A percentile compares a stretch with the other conserved stretches of the same genome.
Evolutionary conservation across 2,329 filamentous ascomycete genomes (phyloP).

Genomic region (Grosmannia clavigera): DNA sequence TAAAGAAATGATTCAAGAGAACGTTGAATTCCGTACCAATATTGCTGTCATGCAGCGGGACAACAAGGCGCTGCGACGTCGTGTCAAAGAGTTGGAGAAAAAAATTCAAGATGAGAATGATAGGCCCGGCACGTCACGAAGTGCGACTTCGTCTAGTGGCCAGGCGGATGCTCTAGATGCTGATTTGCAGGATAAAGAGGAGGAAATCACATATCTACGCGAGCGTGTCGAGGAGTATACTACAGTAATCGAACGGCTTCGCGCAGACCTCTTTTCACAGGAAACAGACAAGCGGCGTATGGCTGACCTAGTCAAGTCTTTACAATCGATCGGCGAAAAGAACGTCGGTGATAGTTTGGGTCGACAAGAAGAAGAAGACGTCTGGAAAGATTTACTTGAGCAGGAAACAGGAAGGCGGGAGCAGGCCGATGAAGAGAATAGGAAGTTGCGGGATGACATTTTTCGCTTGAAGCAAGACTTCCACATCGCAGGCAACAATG

Average conservation of each 20-base stretch:
- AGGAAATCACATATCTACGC: slow-evolving; percentile 73
- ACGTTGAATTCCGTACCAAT: slow-evolving; percentile 87
- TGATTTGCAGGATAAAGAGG: slow-evolving; percentile 58
- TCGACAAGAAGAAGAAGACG: slow-evolving; percentile 57
- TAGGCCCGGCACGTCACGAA: slow-evolving; percentile 47
- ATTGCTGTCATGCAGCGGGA: slow-evolving; percentile 83
- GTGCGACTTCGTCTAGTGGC: slow-evolving; percentile 43
- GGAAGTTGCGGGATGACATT: slow-evolving; percentile 70
- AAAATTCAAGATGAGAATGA: slow-evolving; percentile 56
- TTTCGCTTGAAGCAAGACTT: slow-evolving; percentile 56
- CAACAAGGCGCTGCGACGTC: slow-evolving; percentile 68
- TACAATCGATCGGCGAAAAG: slow-evolving; percentile 46
- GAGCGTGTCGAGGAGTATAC: slow-evolving; percentile 79
- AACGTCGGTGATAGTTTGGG: slow-evolving; percentile 29
- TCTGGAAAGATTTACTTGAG: slow-evolving; percentile 91
- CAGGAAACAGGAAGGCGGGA: slow-evolving; percentile 83
- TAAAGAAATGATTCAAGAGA: slow-evolving; percentile 96
- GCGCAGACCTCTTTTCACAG: slow-evolving; percentile 62
- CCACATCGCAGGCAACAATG: slow-evolving; percentile 17
- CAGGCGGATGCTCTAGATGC: slow-evolving; percentile 44
- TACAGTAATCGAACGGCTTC: slow-evolving; percentile 69
- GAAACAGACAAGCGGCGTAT: slow-evolving; percentile 81
- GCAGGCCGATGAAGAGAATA: slow-evolving; percentile 81
- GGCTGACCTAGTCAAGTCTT: slow-evolving; percentile 58
- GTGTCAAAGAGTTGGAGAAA: slow-evolving; percentile 77